phyloP scores from a whole-genome alignment of 805 yeast genomes.

The Candida fluviatilis region DNA sequence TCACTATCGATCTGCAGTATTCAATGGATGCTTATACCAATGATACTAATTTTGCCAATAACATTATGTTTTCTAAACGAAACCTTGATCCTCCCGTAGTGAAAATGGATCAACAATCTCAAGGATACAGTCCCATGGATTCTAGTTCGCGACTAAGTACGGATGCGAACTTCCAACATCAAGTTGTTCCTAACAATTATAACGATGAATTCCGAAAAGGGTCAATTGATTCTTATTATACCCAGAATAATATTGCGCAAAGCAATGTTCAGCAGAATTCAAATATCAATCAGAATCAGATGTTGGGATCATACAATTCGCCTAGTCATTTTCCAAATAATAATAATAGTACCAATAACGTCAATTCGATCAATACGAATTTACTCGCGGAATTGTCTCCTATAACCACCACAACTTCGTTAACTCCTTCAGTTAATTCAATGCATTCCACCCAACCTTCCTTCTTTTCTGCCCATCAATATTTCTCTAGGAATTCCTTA shows the following conservation, averaged over 20 bases:
- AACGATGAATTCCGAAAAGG: constrained; percentile 10
- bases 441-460: constrained; percentile 41
- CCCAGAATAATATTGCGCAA: constrained; percentile 10
- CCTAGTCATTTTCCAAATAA: background rate
- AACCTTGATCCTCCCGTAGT: background rate
- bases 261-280: too few relatives aligned
- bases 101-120: background rate
- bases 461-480: constrained; percentile 41
- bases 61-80: constrained; percentile 2
- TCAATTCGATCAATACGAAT: constrained; percentile 3
- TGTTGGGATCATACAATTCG: background rate
- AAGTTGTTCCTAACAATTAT: constrained; percentile 2
- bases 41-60: constrained; percentile 7
- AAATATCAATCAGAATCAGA: constrained; percentile 2
- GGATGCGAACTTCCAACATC: constrained; percentile 5
- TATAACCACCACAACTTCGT: constrained; percentile 40
- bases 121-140: constrained; percentile 9
- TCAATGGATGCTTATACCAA: constrained; percentile 16
- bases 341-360: background rate
- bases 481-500: constrained; percentile 31
- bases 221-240: constrained; percentile 16
- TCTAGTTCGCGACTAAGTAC: constrained; percentile 8
- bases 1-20: constrained; percentile 30
- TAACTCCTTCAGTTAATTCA: constrained; percentile 37
- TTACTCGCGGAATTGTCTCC: constrained; percentile 32